Evolutionary conservation across 345 rosid genomes (phyloP).

Genomic region (Citropsis articulata): DNA sequence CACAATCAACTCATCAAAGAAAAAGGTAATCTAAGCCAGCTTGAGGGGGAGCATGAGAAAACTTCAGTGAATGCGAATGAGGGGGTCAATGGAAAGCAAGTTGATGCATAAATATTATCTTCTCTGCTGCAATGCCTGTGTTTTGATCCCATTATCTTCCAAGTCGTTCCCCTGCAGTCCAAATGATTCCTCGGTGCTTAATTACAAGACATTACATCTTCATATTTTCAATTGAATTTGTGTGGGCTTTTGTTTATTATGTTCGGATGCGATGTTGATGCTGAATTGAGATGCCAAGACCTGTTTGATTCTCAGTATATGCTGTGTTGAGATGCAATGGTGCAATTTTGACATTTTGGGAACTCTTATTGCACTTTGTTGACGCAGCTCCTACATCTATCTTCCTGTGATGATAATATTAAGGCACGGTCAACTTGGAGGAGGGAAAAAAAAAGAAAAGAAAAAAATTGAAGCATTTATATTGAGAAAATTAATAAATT

Average conservation of each 20-base stretch:
- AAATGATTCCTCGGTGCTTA: slow-evolving; percentile 13
- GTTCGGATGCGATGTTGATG: slow-evolving; percentile 10
- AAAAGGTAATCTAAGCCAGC: slow-evolving; percentile 95
- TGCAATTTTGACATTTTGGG: slow-evolving; percentile 1
- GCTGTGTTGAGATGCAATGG: neutral
- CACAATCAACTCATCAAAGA: slow-evolving; percentile 90
- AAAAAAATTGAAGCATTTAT: neutral
- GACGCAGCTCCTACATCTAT: neutral
- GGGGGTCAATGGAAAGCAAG: slow-evolving; percentile 34
- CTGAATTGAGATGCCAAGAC: slow-evolving; percentile 24
- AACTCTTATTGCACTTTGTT: neutral
- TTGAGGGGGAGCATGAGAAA: slow-evolving; percentile 67
- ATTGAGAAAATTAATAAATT: neutral
- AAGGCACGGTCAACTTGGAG: neutral
- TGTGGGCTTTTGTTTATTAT: slow-evolving; percentile 26
- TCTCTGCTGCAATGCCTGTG: neutral
- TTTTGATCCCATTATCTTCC: slow-evolving; percentile 2
- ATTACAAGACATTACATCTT: slow-evolving; percentile 1
- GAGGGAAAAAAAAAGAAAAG: too few species aligned
- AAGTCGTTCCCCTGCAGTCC: slow-evolving; percentile 23
- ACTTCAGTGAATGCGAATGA: slow-evolving; percentile 18
- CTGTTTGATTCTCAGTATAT: slow-evolving; percentile 8
- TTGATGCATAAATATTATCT: slow-evolving; percentile 27
- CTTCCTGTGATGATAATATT: neutral
- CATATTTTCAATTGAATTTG: slow-evolving; percentile 15